phyloP scores from a whole-genome alignment of 1,139 yeast species.

The Nakaseomyces kungkrabaensis region DNA sequence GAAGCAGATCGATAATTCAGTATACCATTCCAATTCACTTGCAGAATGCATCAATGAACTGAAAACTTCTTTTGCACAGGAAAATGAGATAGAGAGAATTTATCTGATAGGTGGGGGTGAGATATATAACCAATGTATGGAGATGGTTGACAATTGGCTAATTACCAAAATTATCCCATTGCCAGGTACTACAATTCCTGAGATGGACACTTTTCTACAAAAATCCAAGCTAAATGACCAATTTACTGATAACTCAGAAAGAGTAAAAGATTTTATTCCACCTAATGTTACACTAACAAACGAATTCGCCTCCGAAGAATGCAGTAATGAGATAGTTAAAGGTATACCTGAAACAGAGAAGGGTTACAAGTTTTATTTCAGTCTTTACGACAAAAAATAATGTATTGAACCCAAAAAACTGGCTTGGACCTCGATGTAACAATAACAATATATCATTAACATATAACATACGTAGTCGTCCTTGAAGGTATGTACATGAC shows the following conservation, averaged over 20 bases:
- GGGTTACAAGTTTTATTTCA: constrained; percentile 20
- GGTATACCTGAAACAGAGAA: constrained; percentile 12
- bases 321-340: not conserved
- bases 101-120: constrained; percentile 94
- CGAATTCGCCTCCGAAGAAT: not conserved
- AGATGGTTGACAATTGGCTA: constrained; percentile 45
- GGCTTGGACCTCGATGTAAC: no score
- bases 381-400: constrained; percentile 14
- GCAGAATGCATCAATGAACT: constrained; percentile 1
- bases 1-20: not conserved
- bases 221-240: constrained; percentile 13
- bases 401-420: not conserved
- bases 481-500: no score
- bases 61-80: not conserved
- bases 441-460: no score
- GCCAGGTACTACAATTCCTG: constrained; percentile 32
- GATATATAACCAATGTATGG: constrained; percentile 52
- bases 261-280: constrained; percentile 15
- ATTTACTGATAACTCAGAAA: constrained; percentile 14
- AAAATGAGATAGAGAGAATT: constrained; percentile 38
- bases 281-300: not conserved
- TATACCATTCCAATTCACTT: constrained; percentile 3
- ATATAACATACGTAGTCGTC: no score
- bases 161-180: constrained; percentile 56
- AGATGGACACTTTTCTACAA: constrained; percentile 53